Evolutionary conservation across 306 rosid genomes (phyloP).

Genomic region (Senna siamea): DNA sequence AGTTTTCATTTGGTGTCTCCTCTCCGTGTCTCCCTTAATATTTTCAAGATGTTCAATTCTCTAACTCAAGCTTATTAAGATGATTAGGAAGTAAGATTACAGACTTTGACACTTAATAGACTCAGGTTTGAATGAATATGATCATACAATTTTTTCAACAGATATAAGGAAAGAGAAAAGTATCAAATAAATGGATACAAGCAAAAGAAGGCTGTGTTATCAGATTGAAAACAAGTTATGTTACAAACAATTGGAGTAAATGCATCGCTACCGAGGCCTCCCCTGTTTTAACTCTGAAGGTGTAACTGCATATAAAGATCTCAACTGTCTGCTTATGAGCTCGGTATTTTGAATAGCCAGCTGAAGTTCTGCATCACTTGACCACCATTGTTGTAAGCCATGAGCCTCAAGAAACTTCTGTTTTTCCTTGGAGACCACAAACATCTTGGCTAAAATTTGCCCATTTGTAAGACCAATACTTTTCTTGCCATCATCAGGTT

Average conservation of each 20-base stretch:
- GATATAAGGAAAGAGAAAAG: neutral
- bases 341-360: constrained; percentile 75
- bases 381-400: constrained; percentile 98
- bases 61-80: neutral
- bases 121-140: neutral
- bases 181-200: constrained; percentile 14
- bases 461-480: constrained; percentile 48
- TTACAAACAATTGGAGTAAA: constrained; percentile 5
- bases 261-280: constrained; percentile 33
- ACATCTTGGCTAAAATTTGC: constrained; percentile 72
- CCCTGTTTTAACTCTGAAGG: constrained; percentile 47
- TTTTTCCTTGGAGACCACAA: constrained; percentile 85
- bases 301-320: constrained; percentile 66
- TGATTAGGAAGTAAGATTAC: neutral
- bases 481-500: constrained; percentile 61
- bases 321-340: constrained; percentile 83
- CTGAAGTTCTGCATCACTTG: constrained; percentile 85
- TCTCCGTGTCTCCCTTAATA: neutral
- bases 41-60: neutral
- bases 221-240: constrained; percentile 33
- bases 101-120: neutral
- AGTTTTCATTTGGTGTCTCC: neutral
- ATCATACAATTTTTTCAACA: neutral
- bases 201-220: neutral
- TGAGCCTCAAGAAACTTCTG: constrained; percentile 95